Base-by-base conservation (phyloP, 2,329 filamentous ascomycete genomes). In the Pseudopithomyces maydicus region DNA sequence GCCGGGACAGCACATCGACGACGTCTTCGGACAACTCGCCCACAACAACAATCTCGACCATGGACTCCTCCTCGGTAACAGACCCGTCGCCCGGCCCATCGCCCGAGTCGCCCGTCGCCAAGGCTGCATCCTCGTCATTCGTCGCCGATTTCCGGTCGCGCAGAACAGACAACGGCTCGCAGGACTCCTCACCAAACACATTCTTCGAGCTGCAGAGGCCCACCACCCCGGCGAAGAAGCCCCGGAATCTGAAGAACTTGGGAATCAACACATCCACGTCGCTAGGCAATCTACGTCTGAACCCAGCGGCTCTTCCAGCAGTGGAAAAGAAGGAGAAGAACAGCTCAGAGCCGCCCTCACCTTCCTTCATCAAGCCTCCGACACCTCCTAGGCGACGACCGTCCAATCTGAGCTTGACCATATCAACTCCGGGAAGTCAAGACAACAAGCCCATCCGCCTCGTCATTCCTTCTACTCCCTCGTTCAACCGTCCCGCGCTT, bases 21-120 rank as follows among this genome's bases (percentile, higher is more conserved):
- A 91, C 91, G 62, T 98, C 95, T 1, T 91, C 91, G 41, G 93
- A 97, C 70, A 97, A 94, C 20, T 98, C 94, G 8, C 95, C 95
- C 1, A 98, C 94, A 7, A 97, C 93, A 3, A 97, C 94, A 2
- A 85, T 95, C 48, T 97, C 92, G 6, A 97, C 92, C 19, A 91
- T 94, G 62, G 94, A 97, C 78, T 96, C 93, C 5, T 94, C 92
- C 8, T 91, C 92, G 29, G 83, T 95, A 47, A 93, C 93, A 29
- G 94, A 98, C 68, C 89, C 91, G 7, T 97, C 94, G 5, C 92
- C 95, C 2, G 94, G 51, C 92, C 93, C 20, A 6, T 97, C 94
- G 1, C 94, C 94, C 8, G 93, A 97, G 76, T 97, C 95, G 2
- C 91, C 92, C 1, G 81, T 90, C 53, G 89, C 90, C 55, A 81